Percentiles rank a stretch among this genome's conserved stretches.
Evolutionary conservation across 164 flowering plant species (phyloP).

Genomic region (Nymphaea thermarum): DNA sequence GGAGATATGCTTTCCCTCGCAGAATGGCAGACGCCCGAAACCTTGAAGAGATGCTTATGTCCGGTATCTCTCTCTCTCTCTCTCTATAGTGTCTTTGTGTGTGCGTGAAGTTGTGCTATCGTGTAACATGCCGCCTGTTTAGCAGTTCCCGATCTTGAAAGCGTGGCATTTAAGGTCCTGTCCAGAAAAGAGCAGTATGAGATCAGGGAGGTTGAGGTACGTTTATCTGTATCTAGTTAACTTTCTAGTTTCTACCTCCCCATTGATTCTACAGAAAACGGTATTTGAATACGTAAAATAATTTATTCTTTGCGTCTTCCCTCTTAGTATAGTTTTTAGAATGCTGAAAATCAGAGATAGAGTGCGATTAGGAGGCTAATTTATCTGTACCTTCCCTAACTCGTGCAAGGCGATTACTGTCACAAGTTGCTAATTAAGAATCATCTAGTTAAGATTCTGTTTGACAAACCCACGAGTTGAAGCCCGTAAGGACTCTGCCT

Average conservation of each 20-base stretch:
- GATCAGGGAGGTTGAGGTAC: conserved; percentile 84
- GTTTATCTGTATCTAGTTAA: background rate
- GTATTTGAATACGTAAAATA: too few relatives aligned
- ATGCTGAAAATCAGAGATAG: too few relatives aligned
- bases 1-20: conserved; percentile 56
- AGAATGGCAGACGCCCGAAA: conserved; percentile 49
- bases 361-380: too few relatives aligned
- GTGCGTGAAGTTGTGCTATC: background rate
- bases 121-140: background rate
- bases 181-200: conserved; percentile 49
- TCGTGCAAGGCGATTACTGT: too few relatives aligned
- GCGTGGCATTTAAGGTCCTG: conserved; percentile 58
- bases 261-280: too few relatives aligned
- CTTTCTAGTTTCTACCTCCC: background rate
- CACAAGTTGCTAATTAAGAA: too few relatives aligned
- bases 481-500: too few relatives aligned
- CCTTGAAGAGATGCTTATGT: conserved; percentile 86
- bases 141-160: conserved; percentile 79
- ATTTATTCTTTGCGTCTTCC: too few relatives aligned
- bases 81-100: background rate
- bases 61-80: conserved; percentile 29
- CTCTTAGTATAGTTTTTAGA: too few relatives aligned
- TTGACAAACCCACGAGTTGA: too few relatives aligned
- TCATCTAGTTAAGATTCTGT: too few relatives aligned
- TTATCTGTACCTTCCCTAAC: too few relatives aligned